phyloP scores from a whole-genome alignment of 2,329 filamentous ascomycete genomes.

The Ceratocystis alfenasii region DNA sequence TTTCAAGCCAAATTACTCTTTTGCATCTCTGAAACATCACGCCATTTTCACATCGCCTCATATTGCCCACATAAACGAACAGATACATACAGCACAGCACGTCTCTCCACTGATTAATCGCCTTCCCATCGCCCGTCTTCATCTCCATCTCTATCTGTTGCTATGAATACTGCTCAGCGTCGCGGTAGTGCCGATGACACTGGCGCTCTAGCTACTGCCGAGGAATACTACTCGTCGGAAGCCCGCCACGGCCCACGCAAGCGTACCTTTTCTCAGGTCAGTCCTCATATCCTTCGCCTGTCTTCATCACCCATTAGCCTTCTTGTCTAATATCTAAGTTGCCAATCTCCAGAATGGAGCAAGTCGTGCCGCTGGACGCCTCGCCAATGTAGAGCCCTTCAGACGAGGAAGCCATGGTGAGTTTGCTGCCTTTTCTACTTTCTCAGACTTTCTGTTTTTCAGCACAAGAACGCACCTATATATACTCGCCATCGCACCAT shows the following conservation, averaged over 20 bases:
- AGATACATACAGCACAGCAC: background rate
- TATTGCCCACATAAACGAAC: background rate
- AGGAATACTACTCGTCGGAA: slow-evolving; percentile 47
- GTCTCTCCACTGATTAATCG: too few relatives aligned
- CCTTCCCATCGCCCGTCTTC: background rate
- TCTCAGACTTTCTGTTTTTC: background rate
- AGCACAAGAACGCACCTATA: background rate
- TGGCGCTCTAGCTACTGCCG: slow-evolving; percentile 44
- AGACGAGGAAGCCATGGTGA: slow-evolving; percentile 48
- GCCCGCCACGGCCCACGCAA: slow-evolving; percentile 43
- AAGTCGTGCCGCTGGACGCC: slow-evolving; percentile 40
- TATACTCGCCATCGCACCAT: too few relatives aligned
- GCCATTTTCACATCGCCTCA: too few relatives aligned
- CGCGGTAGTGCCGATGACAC: slow-evolving; percentile 37
- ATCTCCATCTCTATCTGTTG: background rate
- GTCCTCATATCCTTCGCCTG: slow-evolving; percentile 14
- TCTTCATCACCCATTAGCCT: slow-evolving; percentile 1
- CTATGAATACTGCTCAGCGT: slow-evolving; percentile 17
- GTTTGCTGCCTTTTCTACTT: slow-evolving; percentile 21
- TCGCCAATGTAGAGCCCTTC: slow-evolving; percentile 43
- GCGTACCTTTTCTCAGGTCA: slow-evolving; percentile 46
- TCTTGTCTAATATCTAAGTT: background rate
- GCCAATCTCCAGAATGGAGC: slow-evolving; percentile 36
- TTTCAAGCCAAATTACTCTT: too few relatives aligned
- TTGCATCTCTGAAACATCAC: too few relatives aligned